Percentiles rank a stretch among this genome's conserved stretches.
Conservation (phyloP, 495 filamentous ascomycete species). For the Hyaloscypha bicolor region DNA sequence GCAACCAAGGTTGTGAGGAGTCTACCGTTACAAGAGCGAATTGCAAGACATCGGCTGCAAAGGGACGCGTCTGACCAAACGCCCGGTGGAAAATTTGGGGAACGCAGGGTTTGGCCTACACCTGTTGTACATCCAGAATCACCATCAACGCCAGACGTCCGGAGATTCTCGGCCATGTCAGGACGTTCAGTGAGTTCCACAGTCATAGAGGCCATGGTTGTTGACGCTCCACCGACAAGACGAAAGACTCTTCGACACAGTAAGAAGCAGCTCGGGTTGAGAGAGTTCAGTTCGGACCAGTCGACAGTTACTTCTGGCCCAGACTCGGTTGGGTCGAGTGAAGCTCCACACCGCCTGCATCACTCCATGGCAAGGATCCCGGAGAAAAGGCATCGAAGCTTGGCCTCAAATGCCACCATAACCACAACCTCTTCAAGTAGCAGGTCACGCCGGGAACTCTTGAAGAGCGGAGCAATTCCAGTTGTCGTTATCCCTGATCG, state of each 20-base stretch:
- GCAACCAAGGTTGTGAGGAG: constrained; percentile 49
- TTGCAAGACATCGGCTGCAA: constrained; percentile 43
- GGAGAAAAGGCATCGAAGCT: constrained; percentile 50
- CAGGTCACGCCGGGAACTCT: constrained; percentile 56
- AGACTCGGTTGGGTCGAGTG: constrained; percentile 45
- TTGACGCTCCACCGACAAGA: constrained; percentile 60
- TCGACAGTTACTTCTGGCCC: constrained; percentile 53
- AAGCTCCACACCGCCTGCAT: constrained; percentile 48
- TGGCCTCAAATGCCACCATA: constrained; percentile 59
- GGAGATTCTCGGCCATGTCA: constrained; percentile 64
- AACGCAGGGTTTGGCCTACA: constrained; percentile 18
- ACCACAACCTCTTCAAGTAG: constrained; percentile 55
- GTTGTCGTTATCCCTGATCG: constrained; percentile 75
- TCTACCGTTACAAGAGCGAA: constrained; percentile 50
- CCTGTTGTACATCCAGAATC: constrained; percentile 37
- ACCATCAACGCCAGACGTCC: constrained; percentile 48
- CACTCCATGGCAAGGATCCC: constrained; percentile 51
- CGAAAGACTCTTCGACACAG: constrained; percentile 68
- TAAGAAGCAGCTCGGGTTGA: constrained; percentile 56
- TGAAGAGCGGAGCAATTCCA: constrained; percentile 59
- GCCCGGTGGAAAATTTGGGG: constrained; percentile 35
- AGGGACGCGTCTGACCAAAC: constrained; percentile 34
- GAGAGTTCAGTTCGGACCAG: constrained; percentile 57
- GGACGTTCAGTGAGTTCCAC: constrained; percentile 63
- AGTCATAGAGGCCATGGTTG: constrained; percentile 68